These are phyloP conservation scores for Xylariomycetidae sp. DNA, from an alignment of 2,329 filamentous ascomycete species.

Conservation along the genomic window DNA sequence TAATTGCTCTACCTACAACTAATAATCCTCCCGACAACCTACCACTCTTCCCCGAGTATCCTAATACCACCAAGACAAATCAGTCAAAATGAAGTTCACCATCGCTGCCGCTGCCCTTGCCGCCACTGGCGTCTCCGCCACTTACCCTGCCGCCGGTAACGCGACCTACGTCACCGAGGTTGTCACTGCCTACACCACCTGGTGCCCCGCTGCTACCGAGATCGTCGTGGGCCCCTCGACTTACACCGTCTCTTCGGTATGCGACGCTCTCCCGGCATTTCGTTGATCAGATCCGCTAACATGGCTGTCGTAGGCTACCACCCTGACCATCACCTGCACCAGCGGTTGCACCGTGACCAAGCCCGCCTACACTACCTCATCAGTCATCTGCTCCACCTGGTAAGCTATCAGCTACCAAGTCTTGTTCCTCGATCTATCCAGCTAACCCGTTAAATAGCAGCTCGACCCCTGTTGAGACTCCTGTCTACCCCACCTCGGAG, in stretches of 20 bases:
- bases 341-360: conserved; percentile 66
- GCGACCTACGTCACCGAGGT: conserved; percentile 62
- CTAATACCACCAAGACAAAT: conserved; percentile 41
- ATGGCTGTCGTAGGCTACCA: conserved; percentile 54
- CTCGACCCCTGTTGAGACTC: conserved; percentile 10
- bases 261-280: no score
- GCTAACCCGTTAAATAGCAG: conserved; percentile 17
- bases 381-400: conserved; percentile 35
- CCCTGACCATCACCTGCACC: conserved; percentile 66
- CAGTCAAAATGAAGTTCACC: conserved; percentile 63
- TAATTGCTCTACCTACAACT: conserved; percentile 22
- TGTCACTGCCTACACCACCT: conserved; percentile 64
- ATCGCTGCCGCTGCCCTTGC: conserved; percentile 48
- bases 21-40: conserved; percentile 28
- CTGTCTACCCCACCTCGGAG: conserved; percentile 29
- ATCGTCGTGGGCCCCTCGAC: conserved; percentile 61
- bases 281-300: no score
- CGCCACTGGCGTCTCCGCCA: conserved; percentile 36
- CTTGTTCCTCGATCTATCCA: no score
- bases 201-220: conserved; percentile 64
- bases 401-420: conserved; percentile 14
- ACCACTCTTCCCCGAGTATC: conserved; percentile 25
- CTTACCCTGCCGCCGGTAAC: conserved; percentile 30
- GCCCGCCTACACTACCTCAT: conserved; percentile 49
- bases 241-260: conserved; percentile 64